Evolutionary conservation across 441 rosid genomes (phyloP), one percentile per base, ranked within the genome.

Genomic region (Geranium incanum): DNA sequence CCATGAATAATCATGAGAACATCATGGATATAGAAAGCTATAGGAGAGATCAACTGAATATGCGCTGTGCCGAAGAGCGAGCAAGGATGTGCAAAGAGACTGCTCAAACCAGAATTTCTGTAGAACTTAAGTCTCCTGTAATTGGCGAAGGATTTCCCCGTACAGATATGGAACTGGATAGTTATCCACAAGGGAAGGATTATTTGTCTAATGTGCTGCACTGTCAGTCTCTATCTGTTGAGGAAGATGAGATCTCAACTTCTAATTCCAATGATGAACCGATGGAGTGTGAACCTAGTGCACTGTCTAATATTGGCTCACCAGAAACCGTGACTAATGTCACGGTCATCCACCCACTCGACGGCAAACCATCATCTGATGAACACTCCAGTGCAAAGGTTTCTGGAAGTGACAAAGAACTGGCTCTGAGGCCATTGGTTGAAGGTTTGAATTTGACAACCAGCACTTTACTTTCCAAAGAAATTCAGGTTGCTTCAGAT

Each of bases 371-470:
- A 12, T 77, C 71, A 66, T 52, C 74, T 9, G 67, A 72, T 55
- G 87, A 79, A 78, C 71, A 75, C 71, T 76, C 79, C 43, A 71
- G 76, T 65, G 80, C 80, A 76, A 78, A 77, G 73, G 74, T 73
- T 73, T 78, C 36, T 71, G 73, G 48, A 55, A 75, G 75, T 80
- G 85, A 75, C 63, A 74, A 43, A 70, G 63, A 73, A 50, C 68
- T 75, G 18, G 69, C 39, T 75, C 84, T 69, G 84, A 77, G 78
- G 68, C 75, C 72, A 75, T 72, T 73, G 72, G 73, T 68, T 77
- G 81, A 74, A 76, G 75, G 69, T 64, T 75, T 80, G 82, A 71
- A 60, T 76, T 71, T 74, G 82, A 78, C 36, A 19, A 60, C 65
- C 65, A 60, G 65, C 28, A 60, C 28, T 60, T 60, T 13, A 19